A percentile compares a stretch with the other conserved stretches of the same genome.
Conservation (phyloP, 108 stramenopile genomes). For the Nitzschia putrida region DNA sequence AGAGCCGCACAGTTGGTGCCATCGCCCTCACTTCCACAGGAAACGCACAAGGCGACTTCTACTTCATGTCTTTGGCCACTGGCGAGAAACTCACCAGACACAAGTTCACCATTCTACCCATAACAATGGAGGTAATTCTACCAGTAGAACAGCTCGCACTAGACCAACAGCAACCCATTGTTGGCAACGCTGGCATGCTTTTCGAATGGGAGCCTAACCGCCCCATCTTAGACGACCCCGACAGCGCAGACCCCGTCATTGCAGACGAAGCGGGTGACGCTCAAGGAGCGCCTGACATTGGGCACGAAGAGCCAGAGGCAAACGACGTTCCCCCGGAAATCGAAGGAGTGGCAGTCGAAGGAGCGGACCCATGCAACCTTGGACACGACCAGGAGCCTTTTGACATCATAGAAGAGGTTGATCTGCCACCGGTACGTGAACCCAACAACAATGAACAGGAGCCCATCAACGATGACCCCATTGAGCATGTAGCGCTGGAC, state of each 20-base stretch:
- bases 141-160: conserved; percentile 14
- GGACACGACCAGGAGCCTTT: no score
- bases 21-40: conserved; percentile 34
- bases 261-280: conserved; percentile 8
- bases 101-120: conserved; percentile 25
- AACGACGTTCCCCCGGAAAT: not conserved
- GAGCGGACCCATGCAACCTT: no score
- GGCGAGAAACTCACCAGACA: conserved; percentile 23
- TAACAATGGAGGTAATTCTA: conserved; percentile 32
- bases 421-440: no score
- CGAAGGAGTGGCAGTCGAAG: conserved; percentile 3
- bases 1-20: conserved; percentile 40
- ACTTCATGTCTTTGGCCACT: conserved; percentile 31
- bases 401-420: no score
- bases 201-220: not conserved
- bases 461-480: no score
- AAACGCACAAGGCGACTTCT: conserved; percentile 45
- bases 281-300: no score
- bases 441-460: no score
- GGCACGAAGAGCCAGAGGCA: not conserved
- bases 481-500: no score
- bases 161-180: no score
- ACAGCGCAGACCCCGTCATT: not conserved
- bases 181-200: not conserved
- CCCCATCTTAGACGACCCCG: not conserved